Evolutionary conservation across 352 stramenopile species (phyloP), one percentile per base, ranked within the genome.

Genomic region (Pythium aquatile): DNA sequence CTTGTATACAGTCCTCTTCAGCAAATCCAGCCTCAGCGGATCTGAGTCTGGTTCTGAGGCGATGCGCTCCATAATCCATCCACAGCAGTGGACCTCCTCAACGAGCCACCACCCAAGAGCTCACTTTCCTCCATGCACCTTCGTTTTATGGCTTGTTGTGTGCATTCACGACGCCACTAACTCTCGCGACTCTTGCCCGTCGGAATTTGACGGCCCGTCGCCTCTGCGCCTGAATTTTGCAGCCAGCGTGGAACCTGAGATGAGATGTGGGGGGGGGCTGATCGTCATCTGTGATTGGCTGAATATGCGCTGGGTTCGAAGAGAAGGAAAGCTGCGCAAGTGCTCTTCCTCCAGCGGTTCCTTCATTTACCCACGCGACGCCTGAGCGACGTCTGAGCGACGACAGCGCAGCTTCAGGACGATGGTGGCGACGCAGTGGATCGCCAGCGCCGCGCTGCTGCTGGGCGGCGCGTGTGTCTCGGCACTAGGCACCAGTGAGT

Each of bases 391-490:
- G 35, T 10, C 8, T 40, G 35, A 10, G 35, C 32, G 32, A 35
- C 32, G 32, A 35, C 32, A 35, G 32, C 32, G 32, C 5, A 35
- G 20, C 32, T 5, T 35, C 5, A 35, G 35, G 35, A 51, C 39
- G 44, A 51, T 51, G 44, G 44, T 51, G 44, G 44, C 44, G 44
- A 51, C 44, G 44, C 44, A 51, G 44, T 51, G 44, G 44, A 51
- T 51, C 44, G 48, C 30, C 53, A 58, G 26, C 30, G 35, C 35
- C 1, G 53, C 30, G 53, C 35, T 55, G 42, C 40, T 54, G 44
- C 26, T 55, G 2, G 20, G 16, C 30, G 17, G 44, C 28, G 29
- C 44, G 4, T 39, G n/a, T 39, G 55, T 61, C 16, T 37, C 39
- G n/a, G 55, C 55, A 13, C 16, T 55, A 46, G 53, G 29, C 16